phyloP scores from a whole-genome alignment of 2,329 filamentous ascomycete species.

The Claviceps paspali region DNA sequence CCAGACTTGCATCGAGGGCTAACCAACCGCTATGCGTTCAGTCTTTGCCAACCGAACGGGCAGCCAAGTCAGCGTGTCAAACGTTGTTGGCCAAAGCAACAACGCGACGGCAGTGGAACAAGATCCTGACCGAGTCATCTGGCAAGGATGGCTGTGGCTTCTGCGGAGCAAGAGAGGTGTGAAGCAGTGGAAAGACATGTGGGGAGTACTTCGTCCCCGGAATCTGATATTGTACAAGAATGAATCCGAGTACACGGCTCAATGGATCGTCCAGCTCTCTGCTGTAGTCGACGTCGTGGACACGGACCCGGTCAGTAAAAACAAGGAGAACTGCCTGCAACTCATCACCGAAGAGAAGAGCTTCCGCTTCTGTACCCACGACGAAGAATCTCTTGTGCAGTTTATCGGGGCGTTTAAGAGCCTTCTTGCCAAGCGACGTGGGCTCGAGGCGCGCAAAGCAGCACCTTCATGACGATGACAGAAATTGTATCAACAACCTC shows the following conservation, averaged over 20 bases:
- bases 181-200: slow-evolving; percentile 86
- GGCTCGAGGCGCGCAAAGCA: slow-evolving; percentile 37
- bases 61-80: slow-evolving; percentile 44
- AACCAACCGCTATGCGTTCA: neutral
- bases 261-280: slow-evolving; percentile 64
- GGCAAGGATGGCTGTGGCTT: slow-evolving; percentile 79
- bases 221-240: slow-evolving; percentile 88
- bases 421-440: slow-evolving; percentile 54
- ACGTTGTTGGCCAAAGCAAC: slow-evolving; percentile 3
- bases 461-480: slow-evolving; percentile 13
- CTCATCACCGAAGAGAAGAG: slow-evolving; percentile 87
- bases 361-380: slow-evolving; percentile 58
- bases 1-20: neutral
- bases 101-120: slow-evolving; percentile 28
- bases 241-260: slow-evolving; percentile 75
- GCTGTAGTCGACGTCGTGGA: slow-evolving; percentile 83
- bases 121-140: slow-evolving; percentile 79
- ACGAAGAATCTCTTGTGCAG: slow-evolving; percentile 69
- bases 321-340: slow-evolving; percentile 77
- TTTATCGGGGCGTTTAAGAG: slow-evolving; percentile 90
- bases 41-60: slow-evolving; percentile 32
- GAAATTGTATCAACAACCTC: neutral
- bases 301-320: slow-evolving; percentile 73
- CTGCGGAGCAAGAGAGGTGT: slow-evolving; percentile 71
- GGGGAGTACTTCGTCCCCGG: slow-evolving; percentile 77